Base-by-base conservation (phyloP, 139 green algal species). In the Tetradesmus lagerheimii region DNA sequence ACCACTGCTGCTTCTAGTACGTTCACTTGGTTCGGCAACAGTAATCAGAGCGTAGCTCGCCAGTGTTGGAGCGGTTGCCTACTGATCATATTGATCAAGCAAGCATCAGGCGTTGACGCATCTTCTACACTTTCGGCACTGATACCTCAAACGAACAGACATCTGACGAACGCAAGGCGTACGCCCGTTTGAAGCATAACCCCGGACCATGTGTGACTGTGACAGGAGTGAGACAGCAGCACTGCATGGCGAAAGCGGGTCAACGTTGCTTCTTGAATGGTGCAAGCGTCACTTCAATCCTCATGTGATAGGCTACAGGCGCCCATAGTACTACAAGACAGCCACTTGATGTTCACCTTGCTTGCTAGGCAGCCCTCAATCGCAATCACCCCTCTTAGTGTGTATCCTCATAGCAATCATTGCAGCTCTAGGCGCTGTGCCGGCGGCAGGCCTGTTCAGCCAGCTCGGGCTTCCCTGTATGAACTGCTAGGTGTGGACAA, bases 391-490 rank as follows among this genome's bases (percentile, higher is more conserved):
- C 20, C 25, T 2, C 20, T 6, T 11, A 43, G 4, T 45, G 9
- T 16, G 34, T 23, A 31, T 27, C 4, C 43, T 45, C n/a, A n/a
- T 18, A 39, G n/a, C 9, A 38, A 45, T 47, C 4, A 6, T 39
- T 25, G 18, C 75, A 81, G n/a, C 23, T 12, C n/a, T 6, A 18
- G 75, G 1, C 23, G 75, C 35, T 25, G 11, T 27, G 4, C 16
- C 15, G 35, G 75, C 75, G 43, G 75, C 75, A 81, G 16, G 35
- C 35, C 4, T 47, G n/a, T 25, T n/a, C 29, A 81, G n/a, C 35
- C n/a, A 81, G 39, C 77, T 31, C 39, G 38, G 34, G 80, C 43
- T 34, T 89, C 86, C 14, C 66, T 93, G 4, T 93, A 93, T 66
- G 86, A 84, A 16, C 41, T 90, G 53, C 82, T 93, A 16, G 90